Base-by-base conservation (phyloP, 345 rosid species). In the Arabidopsis arenosa region DNA sequence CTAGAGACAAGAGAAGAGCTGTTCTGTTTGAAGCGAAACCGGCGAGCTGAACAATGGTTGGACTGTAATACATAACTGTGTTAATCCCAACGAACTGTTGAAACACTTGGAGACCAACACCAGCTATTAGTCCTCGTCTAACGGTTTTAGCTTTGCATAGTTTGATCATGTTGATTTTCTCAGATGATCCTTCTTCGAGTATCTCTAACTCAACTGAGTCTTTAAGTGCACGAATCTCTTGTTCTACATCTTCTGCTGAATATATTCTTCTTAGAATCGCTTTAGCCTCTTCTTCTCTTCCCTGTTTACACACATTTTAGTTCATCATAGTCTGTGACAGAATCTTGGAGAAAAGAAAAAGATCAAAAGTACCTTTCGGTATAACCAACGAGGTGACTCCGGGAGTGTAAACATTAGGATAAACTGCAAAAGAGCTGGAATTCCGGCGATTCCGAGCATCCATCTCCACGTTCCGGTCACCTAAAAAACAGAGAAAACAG, bases 81-180 rank as follows among this genome's bases (percentile, higher is more conserved):
- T 93, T 93, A 67, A 91, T 93, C 56, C 97, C 98, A 21, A 91
- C 96, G 70, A 89, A 91, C 63, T 93, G 98, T 74, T 91, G 98
- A 83, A 84, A 88, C 73, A 91, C 85, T 80, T 86, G 91, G 70
- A 93, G 89, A 37, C 92, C 93, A 61, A 93, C 90, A 32, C 98
- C 98, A 7, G 97, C 98, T 35, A 76, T 40, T 12, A 91, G 89
- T 40, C 96, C 98, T 72, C 96, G 83, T 65, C 98, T 87, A 40
- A 91, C 96, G 2, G 88, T 83, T 74, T 63, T 86, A 45, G 93
- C 76, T 76, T 86, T 84, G 68, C 64, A 52, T 33, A 93, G 82
- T 72, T 87, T 86, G 26, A 66, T 51, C 2, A 88, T 7, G 81
- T 84, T 91, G 21, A 86, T 88, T 73, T 86, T 88, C 75, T 81